phyloP scores from a whole-genome alignment of 805 yeast genomes.

The Candida broadrunensis region DNA sequence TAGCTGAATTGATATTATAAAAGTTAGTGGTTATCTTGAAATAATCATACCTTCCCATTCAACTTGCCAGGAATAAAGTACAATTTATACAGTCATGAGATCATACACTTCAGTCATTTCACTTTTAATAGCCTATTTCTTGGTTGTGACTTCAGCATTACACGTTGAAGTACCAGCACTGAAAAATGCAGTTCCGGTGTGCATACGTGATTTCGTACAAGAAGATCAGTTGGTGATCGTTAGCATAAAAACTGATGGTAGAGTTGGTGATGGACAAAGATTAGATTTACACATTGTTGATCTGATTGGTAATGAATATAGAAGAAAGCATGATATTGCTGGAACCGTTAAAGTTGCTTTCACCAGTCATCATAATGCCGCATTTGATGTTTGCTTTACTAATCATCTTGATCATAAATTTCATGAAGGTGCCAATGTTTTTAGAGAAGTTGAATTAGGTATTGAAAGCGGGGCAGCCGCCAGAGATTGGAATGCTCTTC shows the following conservation, averaged over 20 bases:
- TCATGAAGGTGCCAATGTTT: constrained; percentile 36
- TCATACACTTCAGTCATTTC: constrained; percentile 1
- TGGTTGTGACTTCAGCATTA: constrained; percentile 34
- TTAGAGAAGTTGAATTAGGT: constrained; percentile 81
- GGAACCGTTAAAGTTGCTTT: constrained; percentile 76
- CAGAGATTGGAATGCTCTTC: constrained; percentile 95
- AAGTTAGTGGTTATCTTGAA: no score
- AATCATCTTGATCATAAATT: constrained; percentile 45
- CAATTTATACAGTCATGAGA: not conserved
- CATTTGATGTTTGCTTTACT: constrained; percentile 89
- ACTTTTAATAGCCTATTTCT: constrained; percentile 9
- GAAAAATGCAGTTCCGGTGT: constrained; percentile 55
- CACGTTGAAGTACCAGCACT: constrained; percentile 54
- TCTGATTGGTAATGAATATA: constrained; percentile 77
- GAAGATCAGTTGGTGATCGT: constrained; percentile 87
- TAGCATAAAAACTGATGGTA: constrained; percentile 71
- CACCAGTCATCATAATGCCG: constrained; percentile 76
- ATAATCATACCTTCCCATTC: no score
- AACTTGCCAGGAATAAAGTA: no score
- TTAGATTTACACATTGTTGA: constrained; percentile 69
- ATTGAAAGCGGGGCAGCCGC: constrained; percentile 96
- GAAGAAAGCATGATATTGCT: constrained; percentile 70
- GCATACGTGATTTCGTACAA: constrained; percentile 88
- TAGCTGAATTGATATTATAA: no score
- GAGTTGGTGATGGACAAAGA: constrained; percentile 82